Base-by-base conservation (phyloP, 2,329 filamentous ascomycete genomes). In the Nothomitra cinnamomea region DNA sequence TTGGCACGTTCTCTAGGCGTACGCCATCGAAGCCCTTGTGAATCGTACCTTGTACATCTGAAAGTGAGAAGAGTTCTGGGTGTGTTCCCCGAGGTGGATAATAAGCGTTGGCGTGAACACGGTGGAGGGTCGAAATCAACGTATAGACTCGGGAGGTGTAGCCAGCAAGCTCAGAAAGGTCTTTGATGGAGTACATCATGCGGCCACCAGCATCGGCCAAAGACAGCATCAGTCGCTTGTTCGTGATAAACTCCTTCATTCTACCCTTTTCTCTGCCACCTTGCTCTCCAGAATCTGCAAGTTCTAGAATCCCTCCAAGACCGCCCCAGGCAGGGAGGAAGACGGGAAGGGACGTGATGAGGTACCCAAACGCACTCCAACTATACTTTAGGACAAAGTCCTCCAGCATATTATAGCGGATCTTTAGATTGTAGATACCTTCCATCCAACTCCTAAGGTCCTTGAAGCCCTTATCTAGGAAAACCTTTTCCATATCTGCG, bases 121-220 rank as follows among this genome's bases (percentile, higher is more conserved):
- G 82, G 64, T 98, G 92, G 24, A 98, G 77, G 0, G 92, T 95
- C 45, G 88, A 90, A 63, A 98, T 94, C 41, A 98, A 76, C 10
- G 88, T 94, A 70, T 95, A 98, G 12, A 98, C 89, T 45, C 92
- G 82, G 55, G 87, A 95, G 0, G 92, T 98, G 70, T 96, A 94
- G 21, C 92, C 92, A 3, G 92, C 92, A 35, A 98, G 74, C 65
- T 98, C 92, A 1, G 89, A 89, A 36, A 98, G 78, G 63, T 98
- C 94, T 69, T 98, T 98, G 73, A 98, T 94, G 57, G 86, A 92
- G 72, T 98, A 98, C 92, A 98, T 98, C 87, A 98, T 95, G 48
- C 92, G 79, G 24, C 90, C 90, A 56, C 92, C 92, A 1, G 92
- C 92, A 67, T 98, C 92, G 8, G 92, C 92, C 38, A 98, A 77